Conservation (phyloP, 202 grass and related monocot genomes). For the Digitaria exilis region DNA sequence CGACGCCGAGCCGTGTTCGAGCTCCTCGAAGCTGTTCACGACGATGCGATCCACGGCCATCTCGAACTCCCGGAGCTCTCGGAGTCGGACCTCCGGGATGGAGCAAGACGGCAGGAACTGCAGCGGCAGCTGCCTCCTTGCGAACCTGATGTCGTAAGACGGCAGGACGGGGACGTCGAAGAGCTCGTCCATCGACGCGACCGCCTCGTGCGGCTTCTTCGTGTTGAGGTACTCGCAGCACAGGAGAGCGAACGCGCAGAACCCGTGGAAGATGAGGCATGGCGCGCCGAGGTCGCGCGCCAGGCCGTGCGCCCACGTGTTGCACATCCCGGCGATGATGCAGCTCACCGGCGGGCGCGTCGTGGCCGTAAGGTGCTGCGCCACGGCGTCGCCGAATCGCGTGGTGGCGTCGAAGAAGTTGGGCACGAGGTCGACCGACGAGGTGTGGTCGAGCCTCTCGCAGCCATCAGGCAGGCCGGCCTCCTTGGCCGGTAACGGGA, state of each 20-base stretch:
- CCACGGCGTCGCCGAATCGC: conserved; percentile 38
- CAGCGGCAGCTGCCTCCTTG: conserved; percentile 49
- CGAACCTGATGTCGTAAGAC: conserved; percentile 41
- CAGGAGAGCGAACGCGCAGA: conserved; percentile 41
- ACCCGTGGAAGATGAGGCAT: conserved; percentile 68
- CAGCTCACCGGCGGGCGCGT: conserved; percentile 13
- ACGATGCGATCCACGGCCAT: conserved; percentile 52
- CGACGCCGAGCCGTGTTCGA: conserved; percentile 51
- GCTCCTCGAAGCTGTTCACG: conserved; percentile 73
- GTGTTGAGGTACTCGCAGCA: conserved; percentile 53
- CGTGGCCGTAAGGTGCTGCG: background rate
- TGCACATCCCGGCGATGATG: conserved; percentile 44
- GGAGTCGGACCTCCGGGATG: background rate
- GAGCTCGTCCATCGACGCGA: conserved; percentile 27
- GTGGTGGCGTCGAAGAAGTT: conserved; percentile 37
- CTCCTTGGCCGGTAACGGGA: conserved; percentile 50
- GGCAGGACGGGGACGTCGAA: conserved; percentile 46
- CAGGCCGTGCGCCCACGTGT: conserved; percentile 46
- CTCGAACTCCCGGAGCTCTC: conserved; percentile 48
- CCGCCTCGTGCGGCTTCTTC: conserved; percentile 46
- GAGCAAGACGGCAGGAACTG: conserved; percentile 35
- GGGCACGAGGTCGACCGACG: conserved; percentile 5
- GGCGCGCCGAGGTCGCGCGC: conserved; percentile 45
- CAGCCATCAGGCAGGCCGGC: conserved; percentile 55
- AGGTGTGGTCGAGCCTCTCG: conserved; percentile 50